Percentiles rank a stretch among this genome's conserved stretches.
phyloP scores from a whole-genome alignment of 441 rosid genomes.

The Brassica balearica region DNA sequence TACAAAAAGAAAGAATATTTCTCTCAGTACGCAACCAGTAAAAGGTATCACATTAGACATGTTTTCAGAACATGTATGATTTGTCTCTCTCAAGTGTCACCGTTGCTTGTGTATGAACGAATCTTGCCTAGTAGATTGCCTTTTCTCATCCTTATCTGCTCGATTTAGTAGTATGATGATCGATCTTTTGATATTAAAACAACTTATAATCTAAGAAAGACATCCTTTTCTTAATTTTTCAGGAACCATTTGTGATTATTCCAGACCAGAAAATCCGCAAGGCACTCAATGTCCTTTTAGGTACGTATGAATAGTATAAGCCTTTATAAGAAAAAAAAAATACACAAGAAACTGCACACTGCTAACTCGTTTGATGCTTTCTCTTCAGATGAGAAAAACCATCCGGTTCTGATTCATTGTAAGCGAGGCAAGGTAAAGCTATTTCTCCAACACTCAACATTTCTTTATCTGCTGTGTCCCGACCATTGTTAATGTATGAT shows the following conservation, averaged over 20 bases:
- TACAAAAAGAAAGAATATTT: constrained; percentile 29
- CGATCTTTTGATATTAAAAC: not conserved
- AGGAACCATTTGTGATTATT: constrained; percentile 94
- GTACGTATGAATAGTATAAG: constrained; percentile 43
- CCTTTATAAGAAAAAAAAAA: not conserved
- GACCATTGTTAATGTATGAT: not conserved
- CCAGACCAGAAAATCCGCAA: constrained; percentile 71
- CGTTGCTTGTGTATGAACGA: constrained; percentile 22
- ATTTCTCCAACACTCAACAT: constrained; percentile 6
- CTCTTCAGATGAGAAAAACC: constrained; percentile 67
- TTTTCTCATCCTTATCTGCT: constrained; percentile 24
- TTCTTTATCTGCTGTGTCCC: not conserved
- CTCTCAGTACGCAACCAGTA: constrained; percentile 39
- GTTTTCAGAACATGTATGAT: constrained; percentile 17
- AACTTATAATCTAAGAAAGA: not conserved
- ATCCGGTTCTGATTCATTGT: constrained; percentile 74
- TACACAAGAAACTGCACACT: constrained; percentile 12
- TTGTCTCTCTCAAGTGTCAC: constrained; percentile 30
- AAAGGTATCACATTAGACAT: constrained; percentile 40
- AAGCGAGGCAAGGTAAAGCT: constrained; percentile 72
- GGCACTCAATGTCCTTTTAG: constrained; percentile 68
- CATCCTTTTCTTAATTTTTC: constrained; percentile 24
- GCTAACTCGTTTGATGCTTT: not conserved
- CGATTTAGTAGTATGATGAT: constrained; percentile 10
- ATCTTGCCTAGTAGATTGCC: constrained; percentile 28